Conservation (phyloP, 2,329 filamentous ascomycete species). For the Lachnellula occidentalis region DNA sequence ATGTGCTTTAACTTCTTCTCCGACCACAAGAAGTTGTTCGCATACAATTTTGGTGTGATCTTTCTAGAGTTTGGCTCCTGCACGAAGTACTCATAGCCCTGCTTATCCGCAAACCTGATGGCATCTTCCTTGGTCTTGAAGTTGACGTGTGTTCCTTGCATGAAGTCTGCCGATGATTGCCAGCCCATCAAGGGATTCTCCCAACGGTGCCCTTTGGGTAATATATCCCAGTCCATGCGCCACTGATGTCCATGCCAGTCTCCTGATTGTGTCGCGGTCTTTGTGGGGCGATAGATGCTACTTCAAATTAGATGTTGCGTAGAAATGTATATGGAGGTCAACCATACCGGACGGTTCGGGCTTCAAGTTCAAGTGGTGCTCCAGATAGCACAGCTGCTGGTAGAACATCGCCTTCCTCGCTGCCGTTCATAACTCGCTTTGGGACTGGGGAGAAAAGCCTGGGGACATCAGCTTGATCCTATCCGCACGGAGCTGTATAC, state of each 20-base stretch:
- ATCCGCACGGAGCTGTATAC: slow-evolving; percentile 26
- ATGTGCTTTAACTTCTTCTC: slow-evolving; percentile 83
- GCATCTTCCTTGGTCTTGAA: slow-evolving; percentile 95
- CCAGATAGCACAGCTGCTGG: slow-evolving; percentile 85
- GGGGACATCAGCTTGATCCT: slow-evolving; percentile 23
- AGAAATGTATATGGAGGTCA: neutral
- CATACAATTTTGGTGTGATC: slow-evolving; percentile 87
- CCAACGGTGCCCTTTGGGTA: slow-evolving; percentile 91
- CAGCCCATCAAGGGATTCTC: slow-evolving; percentile 98
- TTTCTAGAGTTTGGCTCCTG: slow-evolving; percentile 91
- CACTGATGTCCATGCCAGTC: slow-evolving; percentile 78
- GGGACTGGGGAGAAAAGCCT: slow-evolving; percentile 90
- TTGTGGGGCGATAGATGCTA: slow-evolving; percentile 87
- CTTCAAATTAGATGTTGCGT: slow-evolving; percentile 12
- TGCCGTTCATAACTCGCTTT: slow-evolving; percentile 84
- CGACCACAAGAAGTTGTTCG: slow-evolving; percentile 89
- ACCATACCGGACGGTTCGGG: slow-evolving; percentile 81
- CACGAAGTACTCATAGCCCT: slow-evolving; percentile 98
- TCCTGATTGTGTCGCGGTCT: slow-evolving; percentile 95
- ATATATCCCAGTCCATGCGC: slow-evolving; percentile 98
- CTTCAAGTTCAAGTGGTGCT: slow-evolving; percentile 89
- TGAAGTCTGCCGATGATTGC: slow-evolving; percentile 90
- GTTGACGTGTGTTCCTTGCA: slow-evolving; percentile 88
- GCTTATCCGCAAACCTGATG: slow-evolving; percentile 93
- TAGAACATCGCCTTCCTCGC: slow-evolving; percentile 68